Conservation (phyloP, 2,329 filamentous ascomycete species). For the Aspergillus brunneoviolaceus region DNA sequence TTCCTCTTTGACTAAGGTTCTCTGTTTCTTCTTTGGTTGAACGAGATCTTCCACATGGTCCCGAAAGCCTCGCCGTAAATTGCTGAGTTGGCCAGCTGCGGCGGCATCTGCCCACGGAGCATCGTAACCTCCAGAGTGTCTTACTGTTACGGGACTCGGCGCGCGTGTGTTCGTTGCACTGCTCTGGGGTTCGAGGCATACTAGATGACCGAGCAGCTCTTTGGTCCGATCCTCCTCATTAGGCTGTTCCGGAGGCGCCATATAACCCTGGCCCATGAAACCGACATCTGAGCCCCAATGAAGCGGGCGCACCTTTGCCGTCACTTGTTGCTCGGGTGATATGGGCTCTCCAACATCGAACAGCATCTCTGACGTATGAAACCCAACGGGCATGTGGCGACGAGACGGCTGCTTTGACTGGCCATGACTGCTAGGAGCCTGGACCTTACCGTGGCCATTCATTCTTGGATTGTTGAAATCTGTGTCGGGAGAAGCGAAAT, state of each 20-base stretch:
- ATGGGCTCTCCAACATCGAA: conserved; percentile 39
- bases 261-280: conserved; percentile 62
- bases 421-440: conserved; percentile 15
- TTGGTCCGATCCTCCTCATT: conserved; percentile 58
- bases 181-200: conserved; percentile 57
- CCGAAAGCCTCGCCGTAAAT: conserved; percentile 16
- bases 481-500: conserved; percentile 25
- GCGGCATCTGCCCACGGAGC: conserved; percentile 18
- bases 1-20: conserved; percentile 40
- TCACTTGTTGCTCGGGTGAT: conserved; percentile 38
- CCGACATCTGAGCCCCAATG: conserved; percentile 69
- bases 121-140: conserved; percentile 19
- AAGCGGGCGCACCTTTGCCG: conserved; percentile 45
- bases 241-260: conserved; percentile 57
- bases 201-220: conserved; percentile 56
- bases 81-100: conserved; percentile 9
- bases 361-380: conserved; percentile 40
- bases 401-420: conserved; percentile 18
- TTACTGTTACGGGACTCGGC: conserved; percentile 55
- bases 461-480: conserved; percentile 20
- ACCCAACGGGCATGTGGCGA: conserved; percentile 29
- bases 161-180: conserved; percentile 62
- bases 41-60: conserved; percentile 24
- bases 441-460: conserved; percentile 21
- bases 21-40: conserved; percentile 35